Percentiles rank a stretch among this genome's conserved stretches.
phyloP scores from a whole-genome alignment of 1,284 basidiomycete species.

The Sphaerobolus stellatus region DNA sequence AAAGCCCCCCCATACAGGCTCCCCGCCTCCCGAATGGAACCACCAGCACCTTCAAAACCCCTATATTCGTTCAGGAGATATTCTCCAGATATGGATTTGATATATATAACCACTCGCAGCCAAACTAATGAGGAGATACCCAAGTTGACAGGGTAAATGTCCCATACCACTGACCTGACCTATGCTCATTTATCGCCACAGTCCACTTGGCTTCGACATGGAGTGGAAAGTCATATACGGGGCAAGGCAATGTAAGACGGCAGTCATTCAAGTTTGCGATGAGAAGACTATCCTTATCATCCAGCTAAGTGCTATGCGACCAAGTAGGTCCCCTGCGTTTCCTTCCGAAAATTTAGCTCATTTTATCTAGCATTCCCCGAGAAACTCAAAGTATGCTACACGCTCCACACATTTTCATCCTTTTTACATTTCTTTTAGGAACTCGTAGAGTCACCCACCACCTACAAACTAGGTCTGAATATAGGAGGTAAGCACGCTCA shows the following conservation, averaged over 20 bases:
- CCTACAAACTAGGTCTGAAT: conserved; percentile 59
- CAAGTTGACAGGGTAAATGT: conserved; percentile 6
- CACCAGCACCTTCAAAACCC: too few species aligned
- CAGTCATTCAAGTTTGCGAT: conserved; percentile 55
- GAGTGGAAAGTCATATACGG: conserved; percentile 53
- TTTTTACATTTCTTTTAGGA: too few species aligned
- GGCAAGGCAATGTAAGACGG: conserved; percentile 34
- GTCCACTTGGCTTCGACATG: conserved; percentile 59
- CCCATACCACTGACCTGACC: neutral
- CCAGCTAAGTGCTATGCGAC: conserved; percentile 58
- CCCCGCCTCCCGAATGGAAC: too few species aligned
- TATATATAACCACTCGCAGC: neutral
- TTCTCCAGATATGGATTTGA: neutral
- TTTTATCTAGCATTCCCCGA: too few species aligned
- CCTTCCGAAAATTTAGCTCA: too few species aligned
- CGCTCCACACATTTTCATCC: too few species aligned
- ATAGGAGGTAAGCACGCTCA: conserved; percentile 60
- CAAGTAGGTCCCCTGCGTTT: too few species aligned
- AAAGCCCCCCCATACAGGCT: too few species aligned
- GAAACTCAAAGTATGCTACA: too few species aligned
- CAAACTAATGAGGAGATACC: neutral
- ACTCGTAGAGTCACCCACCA: conserved; percentile 45
- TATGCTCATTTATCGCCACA: conserved; percentile 19
- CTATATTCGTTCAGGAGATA: neutral
- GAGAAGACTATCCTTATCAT: conserved; percentile 50